Conservation (phyloP, 2,329 filamentous ascomycete species). For the Aspergillus pseudoterreus region DNA sequence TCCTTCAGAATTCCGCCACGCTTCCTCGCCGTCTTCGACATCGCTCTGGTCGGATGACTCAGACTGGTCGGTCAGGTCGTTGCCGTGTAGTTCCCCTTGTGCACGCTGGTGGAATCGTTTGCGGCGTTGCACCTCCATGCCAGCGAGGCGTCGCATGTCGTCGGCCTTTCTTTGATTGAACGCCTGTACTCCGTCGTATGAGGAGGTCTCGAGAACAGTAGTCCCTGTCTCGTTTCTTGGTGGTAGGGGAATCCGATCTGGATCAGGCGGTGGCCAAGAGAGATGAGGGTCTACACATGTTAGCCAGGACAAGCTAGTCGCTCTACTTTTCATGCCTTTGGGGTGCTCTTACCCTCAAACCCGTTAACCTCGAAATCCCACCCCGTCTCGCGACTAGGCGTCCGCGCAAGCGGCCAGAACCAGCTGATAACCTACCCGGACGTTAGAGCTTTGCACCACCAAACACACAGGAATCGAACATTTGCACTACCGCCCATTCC, state of each 20-base stretch:
- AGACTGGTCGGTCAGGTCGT: slow-evolving; percentile 17
- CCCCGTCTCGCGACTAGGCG: slow-evolving; percentile 46
- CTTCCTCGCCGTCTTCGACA: slow-evolving; percentile 52
- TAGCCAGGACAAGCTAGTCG: background rate
- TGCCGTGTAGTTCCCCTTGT: slow-evolving; percentile 15
- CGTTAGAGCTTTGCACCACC: background rate
- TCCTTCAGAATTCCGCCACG: slow-evolving; percentile 61
- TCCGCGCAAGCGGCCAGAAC: slow-evolving; percentile 58
- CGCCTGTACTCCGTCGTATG: slow-evolving; percentile 47
- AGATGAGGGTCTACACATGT: slow-evolving; percentile 28
- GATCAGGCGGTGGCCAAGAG: slow-evolving; percentile 49
- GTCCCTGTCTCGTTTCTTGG: slow-evolving; percentile 19
- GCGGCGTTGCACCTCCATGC: slow-evolving; percentile 32
- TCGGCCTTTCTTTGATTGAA: slow-evolving; percentile 53
- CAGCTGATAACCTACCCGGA: slow-evolving; percentile 46
- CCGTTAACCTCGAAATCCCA: slow-evolving; percentile 55
- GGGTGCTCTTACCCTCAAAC: slow-evolving; percentile 49
- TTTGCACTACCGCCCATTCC: slow-evolving; percentile 56
- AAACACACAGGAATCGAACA: slow-evolving; percentile 21
- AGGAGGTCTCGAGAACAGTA: slow-evolving; percentile 24
- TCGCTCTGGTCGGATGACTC: slow-evolving; percentile 18
- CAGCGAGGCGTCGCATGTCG: slow-evolving; percentile 46
- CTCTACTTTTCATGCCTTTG: background rate
- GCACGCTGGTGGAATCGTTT: slow-evolving; percentile 41
- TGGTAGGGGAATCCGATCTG: slow-evolving; percentile 45